Base-by-base conservation (phyloP, 441 rosid species). In the Breynia disticha region DNA sequence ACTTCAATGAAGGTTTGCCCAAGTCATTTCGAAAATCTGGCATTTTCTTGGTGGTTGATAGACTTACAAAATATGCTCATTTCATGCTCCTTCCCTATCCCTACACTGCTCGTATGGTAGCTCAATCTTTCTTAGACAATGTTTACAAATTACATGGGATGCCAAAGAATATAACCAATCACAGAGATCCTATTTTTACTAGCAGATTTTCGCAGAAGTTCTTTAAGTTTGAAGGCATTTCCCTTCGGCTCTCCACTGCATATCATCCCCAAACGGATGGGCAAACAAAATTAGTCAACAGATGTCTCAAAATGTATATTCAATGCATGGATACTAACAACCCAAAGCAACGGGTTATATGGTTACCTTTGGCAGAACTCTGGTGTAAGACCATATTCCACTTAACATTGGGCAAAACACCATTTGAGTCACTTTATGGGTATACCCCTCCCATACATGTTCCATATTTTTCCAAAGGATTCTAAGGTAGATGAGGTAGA, bases 11-110 rank as follows among this genome's bases (percentile, higher is more conserved):
- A 54, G 46, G 57, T 0, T 7, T 38, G 1, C 48, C 47, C 5
- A 54, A 54, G 16, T 54, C 57, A 0, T 4, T 6, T 1, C 22
- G 46, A 0, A 39, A 54, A 5, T 46, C 24, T 1, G 22, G 7
- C 5, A 54, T 54, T 7, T n/a, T 38, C 14, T 47, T 54, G 13
- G 57, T 54, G 1, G 28, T 54, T 5, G 57, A 39, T 18, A 3
- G 48, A 9, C 16, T 54, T 1, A 54, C 47, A n/a, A 54, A 54
- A 13, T 54, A 54, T 54, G 57, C 19, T 18, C 57, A 54, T 5
- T 54, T 54, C 14, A 41, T 38, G 10, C 0, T 24, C 0, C 12
- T 54, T 1, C 7, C 47, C 10, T 47, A 37, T 16, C 48, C 48
- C 11, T 54, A 15, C 9, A n/a, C 48, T 0, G 24, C 57, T 11